phyloP scores from a whole-genome alignment of 192 early-diverging fungal species.

The Fimicolochytrium jonesii region DNA sequence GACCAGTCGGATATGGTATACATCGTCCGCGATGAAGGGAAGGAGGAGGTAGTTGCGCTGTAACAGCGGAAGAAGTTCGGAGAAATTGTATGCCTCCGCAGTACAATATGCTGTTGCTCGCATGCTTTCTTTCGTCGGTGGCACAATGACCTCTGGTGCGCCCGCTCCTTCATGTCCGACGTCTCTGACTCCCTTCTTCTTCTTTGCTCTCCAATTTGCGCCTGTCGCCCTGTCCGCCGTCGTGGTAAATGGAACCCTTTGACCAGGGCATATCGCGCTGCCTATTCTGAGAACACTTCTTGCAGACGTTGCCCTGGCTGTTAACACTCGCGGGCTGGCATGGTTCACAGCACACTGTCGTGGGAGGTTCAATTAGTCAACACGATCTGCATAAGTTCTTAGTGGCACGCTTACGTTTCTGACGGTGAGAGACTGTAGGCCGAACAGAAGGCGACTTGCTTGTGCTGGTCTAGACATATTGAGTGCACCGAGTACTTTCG shows the following conservation, averaged over 20 bases:
- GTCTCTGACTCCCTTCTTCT: constrained; percentile 17
- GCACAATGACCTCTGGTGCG: neutral
- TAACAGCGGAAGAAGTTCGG: constrained; percentile 39
- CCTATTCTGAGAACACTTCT: too few species aligned
- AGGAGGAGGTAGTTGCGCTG: constrained; percentile 38
- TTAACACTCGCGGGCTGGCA: too few species aligned
- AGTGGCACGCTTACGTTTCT: too few species aligned
- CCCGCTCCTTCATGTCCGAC: constrained; percentile 6
- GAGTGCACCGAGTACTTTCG: too few species aligned
- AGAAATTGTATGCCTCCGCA: constrained; percentile 52
- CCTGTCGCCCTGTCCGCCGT: neutral
- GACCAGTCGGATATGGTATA: constrained; percentile 43
- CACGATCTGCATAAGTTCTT: too few species aligned
- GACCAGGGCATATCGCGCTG: too few species aligned
- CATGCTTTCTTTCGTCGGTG: neutral
- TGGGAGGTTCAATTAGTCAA: too few species aligned
- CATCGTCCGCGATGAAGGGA: constrained; percentile 52
- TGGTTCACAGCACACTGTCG: too few species aligned
- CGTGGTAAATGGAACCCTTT: neutral
- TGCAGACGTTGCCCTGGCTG: too few species aligned
- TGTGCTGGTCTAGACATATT: too few species aligned
- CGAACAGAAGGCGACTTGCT: too few species aligned
- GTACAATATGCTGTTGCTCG: constrained; percentile 43
- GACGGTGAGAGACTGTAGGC: too few species aligned
- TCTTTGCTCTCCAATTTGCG: constrained; percentile 13